Percentiles rank a stretch among this genome's conserved stretches.
phyloP scores from a whole-genome alignment of 2,329 filamentous ascomycete genomes.

The Cladophialophora psammophila region DNA sequence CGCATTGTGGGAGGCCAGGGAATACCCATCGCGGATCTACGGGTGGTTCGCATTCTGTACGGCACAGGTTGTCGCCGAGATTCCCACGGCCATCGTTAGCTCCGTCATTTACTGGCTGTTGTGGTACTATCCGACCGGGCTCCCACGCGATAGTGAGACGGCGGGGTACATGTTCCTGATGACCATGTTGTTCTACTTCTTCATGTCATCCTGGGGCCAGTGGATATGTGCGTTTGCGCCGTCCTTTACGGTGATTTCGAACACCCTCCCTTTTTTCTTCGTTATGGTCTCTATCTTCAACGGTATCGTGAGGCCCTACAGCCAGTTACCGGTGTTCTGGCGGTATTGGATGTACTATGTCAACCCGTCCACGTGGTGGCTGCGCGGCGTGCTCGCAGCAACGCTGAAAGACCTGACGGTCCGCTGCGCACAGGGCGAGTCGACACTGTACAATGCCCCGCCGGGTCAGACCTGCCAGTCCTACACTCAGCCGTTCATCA shows the following conservation, averaged over 20 bases:
- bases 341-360: conserved; percentile 62
- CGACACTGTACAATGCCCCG: conserved; percentile 71
- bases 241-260: conserved; percentile 78
- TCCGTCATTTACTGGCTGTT: conserved; percentile 73
- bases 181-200: conserved; percentile 78
- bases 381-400: conserved; percentile 72
- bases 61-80: conserved; percentile 74
- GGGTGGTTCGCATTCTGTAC: conserved; percentile 79
- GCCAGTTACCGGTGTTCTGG: conserved; percentile 57
- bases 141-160: conserved; percentile 69
- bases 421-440: conserved; percentile 63
- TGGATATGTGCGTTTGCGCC: conserved; percentile 86
- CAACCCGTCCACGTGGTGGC: conserved; percentile 75
- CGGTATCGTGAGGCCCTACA: conserved; percentile 75
- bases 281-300: conserved; percentile 79
- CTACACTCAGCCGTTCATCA: conserved; percentile 69
- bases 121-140: conserved; percentile 79
- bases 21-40: conserved; percentile 77
- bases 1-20: conserved; percentile 74
- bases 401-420: conserved; percentile 63
- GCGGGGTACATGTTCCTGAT: conserved; percentile 81
- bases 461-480: conserved; percentile 67
- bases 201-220: conserved; percentile 78
- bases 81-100: conserved; percentile 72
- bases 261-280: conserved; percentile 79